Conservation (phyloP, 2,329 filamentous ascomycete genomes). For the Trichoderma semiorbis region DNA sequence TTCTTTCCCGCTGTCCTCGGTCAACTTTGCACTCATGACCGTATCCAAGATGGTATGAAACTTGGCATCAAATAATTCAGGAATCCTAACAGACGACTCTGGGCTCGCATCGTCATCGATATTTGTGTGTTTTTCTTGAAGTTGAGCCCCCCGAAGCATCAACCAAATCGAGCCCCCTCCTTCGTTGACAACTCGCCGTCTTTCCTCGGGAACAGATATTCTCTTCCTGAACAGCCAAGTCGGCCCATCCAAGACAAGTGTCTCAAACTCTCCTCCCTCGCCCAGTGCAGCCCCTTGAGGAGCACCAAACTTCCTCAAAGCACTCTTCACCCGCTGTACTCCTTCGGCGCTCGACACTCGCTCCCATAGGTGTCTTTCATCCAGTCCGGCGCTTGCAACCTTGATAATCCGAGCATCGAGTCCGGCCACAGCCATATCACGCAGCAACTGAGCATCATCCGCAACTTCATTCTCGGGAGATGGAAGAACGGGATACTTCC, state of each 20-base stretch:
- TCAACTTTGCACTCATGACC: neutral
- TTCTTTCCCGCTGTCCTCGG: neutral
- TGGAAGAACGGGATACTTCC: conserved; percentile 81
- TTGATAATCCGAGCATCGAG: conserved; percentile 93
- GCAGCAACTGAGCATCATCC: conserved; percentile 59
- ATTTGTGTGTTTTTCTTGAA: conserved; percentile 42
- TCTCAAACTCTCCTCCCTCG: conserved; percentile 96
- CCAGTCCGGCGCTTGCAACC: conserved; percentile 85
- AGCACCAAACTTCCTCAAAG: conserved; percentile 65
- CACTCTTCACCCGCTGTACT: conserved; percentile 45
- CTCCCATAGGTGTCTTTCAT: conserved; percentile 75
- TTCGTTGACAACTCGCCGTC: conserved; percentile 55
- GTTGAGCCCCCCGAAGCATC: conserved; percentile 54
- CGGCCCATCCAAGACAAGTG: conserved; percentile 80
- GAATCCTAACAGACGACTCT: conserved; percentile 47
- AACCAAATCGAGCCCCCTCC: conserved; percentile 78
- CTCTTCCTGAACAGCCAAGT: conserved; percentile 65
- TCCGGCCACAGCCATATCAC: conserved; percentile 74
- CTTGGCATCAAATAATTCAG: conserved; percentile 62
- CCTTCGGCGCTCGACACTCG: conserved; percentile 62
- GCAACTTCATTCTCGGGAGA: conserved; percentile 32
- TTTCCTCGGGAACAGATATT: conserved; percentile 58
- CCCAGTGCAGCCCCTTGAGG: conserved; percentile 72
- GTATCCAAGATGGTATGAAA: conserved; percentile 46
- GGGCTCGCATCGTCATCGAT: conserved; percentile 12